phyloP scores from a whole-genome alignment of 805 yeast genomes.

The Zygosaccharomyces lentus region DNA sequence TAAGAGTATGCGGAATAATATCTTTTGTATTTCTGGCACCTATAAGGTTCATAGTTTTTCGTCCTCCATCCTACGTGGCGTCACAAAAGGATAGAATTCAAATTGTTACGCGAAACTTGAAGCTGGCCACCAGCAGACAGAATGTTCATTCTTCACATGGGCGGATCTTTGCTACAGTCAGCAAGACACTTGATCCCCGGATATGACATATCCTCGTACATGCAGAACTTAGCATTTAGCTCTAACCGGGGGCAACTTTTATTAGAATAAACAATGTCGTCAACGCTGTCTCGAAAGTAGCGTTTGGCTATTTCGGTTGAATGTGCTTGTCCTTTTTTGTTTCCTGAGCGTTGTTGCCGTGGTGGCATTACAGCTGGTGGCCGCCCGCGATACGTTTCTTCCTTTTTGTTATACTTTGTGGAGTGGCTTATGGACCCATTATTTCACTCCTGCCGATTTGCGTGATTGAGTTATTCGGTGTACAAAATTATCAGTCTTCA shows the following conservation, averaged over 20 bases:
- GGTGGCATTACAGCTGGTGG: constrained; percentile 3
- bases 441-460: constrained; percentile 7
- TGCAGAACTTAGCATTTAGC: constrained; percentile 2
- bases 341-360: constrained; percentile 2
- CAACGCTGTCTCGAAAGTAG: constrained; percentile 6
- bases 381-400: constrained; percentile 4
- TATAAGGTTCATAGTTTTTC: not conserved
- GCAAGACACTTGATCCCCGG: constrained; percentile 7
- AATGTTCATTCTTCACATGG: constrained; percentile 3
- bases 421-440: constrained; percentile 8
- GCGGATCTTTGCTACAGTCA: constrained; percentile 4
- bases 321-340: constrained; percentile 5
- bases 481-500: constrained; percentile 7
- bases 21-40: constrained; percentile 14
- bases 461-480: constrained; percentile 8
- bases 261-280: constrained; percentile 7
- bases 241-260: constrained; percentile 3
- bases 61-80: not conserved
- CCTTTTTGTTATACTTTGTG: constrained; percentile 4
- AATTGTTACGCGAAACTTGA: not conserved
- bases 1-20: constrained; percentile 34
- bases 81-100: not conserved
- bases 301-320: constrained; percentile 4
- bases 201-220: constrained; percentile 6
- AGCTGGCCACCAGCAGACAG: not conserved